phyloP scores from a whole-genome alignment of 805 yeast species.

The Candida caryicola region DNA sequence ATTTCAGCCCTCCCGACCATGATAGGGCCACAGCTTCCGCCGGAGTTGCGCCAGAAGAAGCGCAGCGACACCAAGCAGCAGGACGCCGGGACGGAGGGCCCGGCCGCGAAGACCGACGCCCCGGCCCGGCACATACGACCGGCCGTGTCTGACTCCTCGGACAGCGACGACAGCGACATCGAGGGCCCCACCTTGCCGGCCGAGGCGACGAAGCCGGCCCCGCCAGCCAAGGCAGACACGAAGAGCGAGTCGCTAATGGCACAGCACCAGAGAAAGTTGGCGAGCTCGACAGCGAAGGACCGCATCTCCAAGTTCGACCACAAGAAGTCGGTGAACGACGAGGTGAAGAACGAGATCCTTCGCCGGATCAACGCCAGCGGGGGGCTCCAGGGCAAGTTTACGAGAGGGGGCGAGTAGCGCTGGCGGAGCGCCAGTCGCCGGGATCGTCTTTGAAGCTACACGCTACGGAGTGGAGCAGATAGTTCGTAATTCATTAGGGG shows the following conservation, averaged over 20 bases:
- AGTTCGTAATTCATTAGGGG: no score
- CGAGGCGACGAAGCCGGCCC: no score
- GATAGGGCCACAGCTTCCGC: conserved; percentile 5
- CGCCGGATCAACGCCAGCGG: conserved; percentile 8
- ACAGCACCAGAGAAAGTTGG: conserved; percentile 3
- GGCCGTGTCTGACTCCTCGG: background rate
- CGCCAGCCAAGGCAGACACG: no score
- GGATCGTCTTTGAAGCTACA: no score
- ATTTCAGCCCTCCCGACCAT: no score
- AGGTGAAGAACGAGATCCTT: conserved; percentile 11
- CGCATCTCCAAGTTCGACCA: conserved; percentile 9
- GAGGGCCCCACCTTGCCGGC: conserved; percentile 2
- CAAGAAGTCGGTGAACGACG: conserved; percentile 7
- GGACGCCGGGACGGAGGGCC: background rate
- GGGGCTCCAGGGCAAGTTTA: conserved; percentile 8
- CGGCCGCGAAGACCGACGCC: background rate
- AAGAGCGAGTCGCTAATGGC: conserved; percentile 1
- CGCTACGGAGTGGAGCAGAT: no score
- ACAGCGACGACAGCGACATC: conserved; percentile 3
- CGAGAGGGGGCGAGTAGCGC: conserved; percentile 4
- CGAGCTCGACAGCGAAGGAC: background rate
- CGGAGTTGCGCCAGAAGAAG: background rate
- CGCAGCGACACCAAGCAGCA: background rate
- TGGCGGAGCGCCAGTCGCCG: no score
- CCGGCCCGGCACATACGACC: no score